These are phyloP conservation scores for Hyphodiscus sp. DNA, from an alignment of 2,329 filamentous ascomycete genomes.

Conservation along the genomic window DNA sequence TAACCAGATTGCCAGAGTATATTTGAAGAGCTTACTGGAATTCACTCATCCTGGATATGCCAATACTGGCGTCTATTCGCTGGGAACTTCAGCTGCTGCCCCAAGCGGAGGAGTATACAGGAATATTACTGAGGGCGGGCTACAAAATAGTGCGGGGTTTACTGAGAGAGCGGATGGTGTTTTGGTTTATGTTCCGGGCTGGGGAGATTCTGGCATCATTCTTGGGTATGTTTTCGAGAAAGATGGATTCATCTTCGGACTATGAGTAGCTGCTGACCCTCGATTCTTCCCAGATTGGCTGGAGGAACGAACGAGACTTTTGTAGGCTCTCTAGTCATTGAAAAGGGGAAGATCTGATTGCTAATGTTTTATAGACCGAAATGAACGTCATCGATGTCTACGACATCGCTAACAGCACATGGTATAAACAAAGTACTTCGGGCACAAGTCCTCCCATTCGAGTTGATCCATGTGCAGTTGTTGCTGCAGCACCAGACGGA, in stretches of 20 bases:
- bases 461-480: slow-evolving; percentile 66
- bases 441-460: slow-evolving; percentile 56
- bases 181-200: slow-evolving; percentile 68
- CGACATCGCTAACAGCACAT: slow-evolving; percentile 62
- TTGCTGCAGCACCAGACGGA: slow-evolving; percentile 63
- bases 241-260: not conserved
- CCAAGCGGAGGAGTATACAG: slow-evolving; percentile 58
- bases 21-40: slow-evolving; percentile 68
- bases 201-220: slow-evolving; percentile 63
- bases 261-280: not conserved
- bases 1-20: slow-evolving; percentile 55
- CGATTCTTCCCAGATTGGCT: slow-evolving; percentile 38
- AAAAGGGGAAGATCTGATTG: slow-evolving; percentile 28
- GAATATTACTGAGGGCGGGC: slow-evolving; percentile 67
- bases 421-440: slow-evolving; percentile 68
- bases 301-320: slow-evolving; percentile 66
- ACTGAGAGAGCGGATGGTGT: slow-evolving; percentile 68
- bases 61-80: slow-evolving; percentile 54
- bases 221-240: slow-evolving; percentile 41
- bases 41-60: slow-evolving; percentile 66
- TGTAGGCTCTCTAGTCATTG: slow-evolving; percentile 33
- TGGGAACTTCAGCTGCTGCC: slow-evolving; percentile 49
- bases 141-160: slow-evolving; percentile 61
- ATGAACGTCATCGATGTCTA: slow-evolving; percentile 71
- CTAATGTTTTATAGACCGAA: slow-evolving; percentile 39